Base-by-base conservation (phyloP, 768 basidiomycete species). In the Sporobolomyces roseus region DNA sequence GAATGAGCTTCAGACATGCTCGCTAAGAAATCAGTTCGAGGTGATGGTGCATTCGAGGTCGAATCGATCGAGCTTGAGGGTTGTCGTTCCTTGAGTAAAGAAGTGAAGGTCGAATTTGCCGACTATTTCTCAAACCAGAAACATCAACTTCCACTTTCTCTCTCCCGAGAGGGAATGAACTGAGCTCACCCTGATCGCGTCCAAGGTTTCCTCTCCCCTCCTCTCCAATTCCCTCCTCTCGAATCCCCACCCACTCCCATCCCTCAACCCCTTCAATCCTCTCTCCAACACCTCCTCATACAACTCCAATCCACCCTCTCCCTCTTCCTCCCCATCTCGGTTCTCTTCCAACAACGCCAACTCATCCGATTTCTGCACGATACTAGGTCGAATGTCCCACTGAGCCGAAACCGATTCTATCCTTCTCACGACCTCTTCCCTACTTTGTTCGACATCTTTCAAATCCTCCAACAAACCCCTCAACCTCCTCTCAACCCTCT, bases 211-310 rank as follows among this genome's bases (percentile, higher is more conserved):
- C 83, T 84, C 69, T 82, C 80, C 21, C n/a, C n/a, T 70, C 81
- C 45, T 87, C 82, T 46, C 45, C 62, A 84, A 85, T 41, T 83
- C 81, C 41, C 97, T 80, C 55, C 45, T 46, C 21, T 14, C 23
- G 13, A 46, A 14, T 14, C 21, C 45, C 23, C 81, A 73, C 54
- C 52, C 36, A 17, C 77, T 77, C 75, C 87, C 88, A 67, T 83
- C 83, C 65, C 90, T 88, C 70, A 91, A 93, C 79, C 92, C 93
- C 1, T 83, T 83, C 58, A 97, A 78, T 74, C 90, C 88, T 67
- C 85, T 83, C 63, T 91, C 87, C 33, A 88, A 84, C 17, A 90
- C 81, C 62, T 89, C 88, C 75, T 93, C 90, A 76, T 97, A 97
- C 87, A 88, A 88, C 29, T 86, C 88, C 0, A 93, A 86, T 21